phyloP scores from a whole-genome alignment of 2,329 filamentous ascomycete genomes.

The Fusarium concolor region DNA sequence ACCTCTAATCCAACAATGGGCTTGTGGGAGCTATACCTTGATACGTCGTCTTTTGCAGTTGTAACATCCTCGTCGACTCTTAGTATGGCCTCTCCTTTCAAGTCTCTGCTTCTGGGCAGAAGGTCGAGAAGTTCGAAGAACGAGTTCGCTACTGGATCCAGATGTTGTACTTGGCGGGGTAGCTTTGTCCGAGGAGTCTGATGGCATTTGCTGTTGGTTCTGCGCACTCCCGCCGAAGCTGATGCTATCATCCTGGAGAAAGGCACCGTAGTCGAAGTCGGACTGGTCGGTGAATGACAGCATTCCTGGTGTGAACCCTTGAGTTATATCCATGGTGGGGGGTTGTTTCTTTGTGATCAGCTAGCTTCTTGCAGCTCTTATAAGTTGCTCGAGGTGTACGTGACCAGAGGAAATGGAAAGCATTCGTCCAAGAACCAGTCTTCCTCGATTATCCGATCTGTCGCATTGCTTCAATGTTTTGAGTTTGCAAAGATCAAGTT shows the following conservation, averaged over 20 bases:
- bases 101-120: slow-evolving; percentile 51
- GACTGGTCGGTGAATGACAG: slow-evolving; percentile 48
- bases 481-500: not conserved
- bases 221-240: slow-evolving; percentile 36
- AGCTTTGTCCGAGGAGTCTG: slow-evolving; percentile 48
- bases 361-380: slow-evolving; percentile 4
- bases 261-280: slow-evolving; percentile 55
- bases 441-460: not conserved
- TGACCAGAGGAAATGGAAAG: not conserved
- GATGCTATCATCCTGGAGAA: slow-evolving; percentile 50
- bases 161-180: slow-evolving; percentile 49
- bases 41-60: slow-evolving; percentile 76
- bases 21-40: slow-evolving; percentile 58
- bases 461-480: not conserved
- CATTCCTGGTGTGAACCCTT: slow-evolving; percentile 44
- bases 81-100: slow-evolving; percentile 72
- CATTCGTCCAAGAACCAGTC: not conserved
- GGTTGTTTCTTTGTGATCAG: not conserved
- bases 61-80: slow-evolving; percentile 73
- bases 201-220: slow-evolving; percentile 33
- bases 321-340: slow-evolving; percentile 48
- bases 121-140: slow-evolving; percentile 19
- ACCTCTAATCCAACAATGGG: not conserved
- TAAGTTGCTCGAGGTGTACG: not conserved
- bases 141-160: slow-evolving; percentile 35